phyloP scores from a whole-genome alignment of 495 filamentous ascomycete genomes.

The Penicillium lagena region DNA sequence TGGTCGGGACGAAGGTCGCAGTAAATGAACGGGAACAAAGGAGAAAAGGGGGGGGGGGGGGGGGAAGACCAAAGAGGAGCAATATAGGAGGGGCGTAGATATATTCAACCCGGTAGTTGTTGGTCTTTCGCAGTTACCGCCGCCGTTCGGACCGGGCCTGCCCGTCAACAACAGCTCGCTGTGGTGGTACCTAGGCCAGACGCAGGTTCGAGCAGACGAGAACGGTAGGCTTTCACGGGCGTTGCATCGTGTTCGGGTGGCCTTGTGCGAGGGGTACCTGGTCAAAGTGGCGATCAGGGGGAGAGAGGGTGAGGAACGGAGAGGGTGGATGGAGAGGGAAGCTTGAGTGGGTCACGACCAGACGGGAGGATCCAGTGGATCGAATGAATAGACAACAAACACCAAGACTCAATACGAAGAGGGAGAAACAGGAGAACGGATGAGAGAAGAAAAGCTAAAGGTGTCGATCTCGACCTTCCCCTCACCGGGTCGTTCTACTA shows the following conservation, averaged over 20 bases:
- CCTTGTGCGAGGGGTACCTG: slow-evolving; percentile 7
- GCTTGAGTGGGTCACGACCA: not conserved
- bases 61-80: slow-evolving; percentile 1
- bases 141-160: slow-evolving; percentile 9
- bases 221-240: slow-evolving; percentile 11
- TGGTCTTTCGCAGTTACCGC: slow-evolving; percentile 3
- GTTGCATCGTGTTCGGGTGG: slow-evolving; percentile 9
- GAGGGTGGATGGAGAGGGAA: not conserved
- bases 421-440: not conserved
- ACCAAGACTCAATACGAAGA: not conserved
- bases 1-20: no score
- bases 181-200: slow-evolving; percentile 20
- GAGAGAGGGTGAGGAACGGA: not conserved
- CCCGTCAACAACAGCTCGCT: slow-evolving; percentile 2
- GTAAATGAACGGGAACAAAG: not conserved
- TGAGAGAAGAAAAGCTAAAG: not conserved
- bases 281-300: slow-evolving; percentile 7
- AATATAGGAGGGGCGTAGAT: slow-evolving; percentile 6
- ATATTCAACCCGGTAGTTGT: slow-evolving; percentile 8
- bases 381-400: no score
- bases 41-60: not conserved
- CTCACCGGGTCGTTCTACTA: slow-evolving; percentile 1
- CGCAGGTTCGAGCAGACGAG: slow-evolving; percentile 16
- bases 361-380: not conserved
- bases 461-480: not conserved